phyloP scores from a whole-genome alignment of 345 rosid genomes.

The Eucalyptus rudis region DNA sequence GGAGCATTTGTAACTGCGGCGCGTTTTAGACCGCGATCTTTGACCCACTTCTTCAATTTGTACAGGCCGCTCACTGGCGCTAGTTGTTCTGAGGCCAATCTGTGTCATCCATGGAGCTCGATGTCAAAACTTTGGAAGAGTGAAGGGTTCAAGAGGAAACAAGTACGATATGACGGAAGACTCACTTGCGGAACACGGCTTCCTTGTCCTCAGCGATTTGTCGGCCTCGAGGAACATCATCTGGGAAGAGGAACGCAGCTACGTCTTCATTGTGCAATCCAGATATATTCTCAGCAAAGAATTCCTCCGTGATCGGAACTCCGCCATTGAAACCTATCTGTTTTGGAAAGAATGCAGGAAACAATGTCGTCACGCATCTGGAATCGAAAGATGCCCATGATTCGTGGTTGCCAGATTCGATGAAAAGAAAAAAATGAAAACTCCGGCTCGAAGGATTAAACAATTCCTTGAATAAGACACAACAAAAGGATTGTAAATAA shows the following conservation, averaged over 20 bases:
- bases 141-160: background rate
- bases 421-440: background rate
- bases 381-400: background rate
- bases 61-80: conserved; percentile 49
- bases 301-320: conserved; percentile 73
- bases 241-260: conserved; percentile 51
- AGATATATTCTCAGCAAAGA: conserved; percentile 48
- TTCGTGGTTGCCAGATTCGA: background rate
- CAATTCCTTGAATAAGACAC: background rate
- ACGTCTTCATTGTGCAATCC: conserved; percentile 80
- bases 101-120: conserved; percentile 8
- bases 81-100: conserved; percentile 57
- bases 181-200: conserved; percentile 69
- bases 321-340: conserved; percentile 92
- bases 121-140: background rate
- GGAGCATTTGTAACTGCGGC: conserved; percentile 99
- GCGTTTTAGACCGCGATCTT: conserved; percentile 69
- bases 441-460: background rate
- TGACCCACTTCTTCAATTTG: conserved; percentile 71
- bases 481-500: background rate
- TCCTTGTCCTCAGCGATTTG: conserved; percentile 69
- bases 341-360: background rate
- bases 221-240: conserved; percentile 49
- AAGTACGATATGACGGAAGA: background rate
- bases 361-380: background rate